Evolutionary conservation across 768 basidiomycete species (phyloP), one percentile per base, ranked within the genome.

Genomic region (Plicaturopsis crispa): DNA sequence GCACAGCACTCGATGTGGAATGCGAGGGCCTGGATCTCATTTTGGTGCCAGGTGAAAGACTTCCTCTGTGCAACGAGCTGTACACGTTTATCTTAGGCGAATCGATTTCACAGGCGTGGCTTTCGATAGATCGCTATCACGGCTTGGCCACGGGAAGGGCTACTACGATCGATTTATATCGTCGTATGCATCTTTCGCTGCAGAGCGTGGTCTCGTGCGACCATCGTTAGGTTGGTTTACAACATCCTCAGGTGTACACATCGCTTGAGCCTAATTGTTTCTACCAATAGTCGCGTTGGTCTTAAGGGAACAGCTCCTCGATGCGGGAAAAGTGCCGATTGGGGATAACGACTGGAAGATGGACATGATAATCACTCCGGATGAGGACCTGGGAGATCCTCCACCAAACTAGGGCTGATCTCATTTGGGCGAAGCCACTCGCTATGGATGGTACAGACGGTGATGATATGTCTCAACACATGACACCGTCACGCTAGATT

Each of bases 131-230:
- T 70, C 70, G 12, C 54, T 80, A 38, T 76, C 76, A 34, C 77
- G 86, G 21, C 69, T 89, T 20, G 86, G 86, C 7, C 84, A 87
- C 46, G 85, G 86, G 17, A 89, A 84, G 55, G 86, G 86, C 5
- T 87, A 83, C 59, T 89, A 89, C 48, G 86, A 89, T 59, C 66
- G 70, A 11, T 89, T 84, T 58, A 63, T 89, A 24, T 58, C 75
- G 3, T 55, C 66, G 1, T 86, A 85, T 42, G 54, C 63, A 21
- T n/a, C 42, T 31, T 35, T 38, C 28, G 50, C 61, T 11, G 61
- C 59, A 38, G 62, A 63, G 18, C 60, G 62, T 87, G 38, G 75
- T 86, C 85, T 46, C 42, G 64, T 42, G 36, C 44, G 28, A 38
- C 43, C 37, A 14, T 24, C 33, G 26, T 31, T 48, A 23, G 36